Evolutionary conservation across 2,329 filamentous ascomycete species (phyloP).

Genomic region (Penicillium capsulatum): DNA sequence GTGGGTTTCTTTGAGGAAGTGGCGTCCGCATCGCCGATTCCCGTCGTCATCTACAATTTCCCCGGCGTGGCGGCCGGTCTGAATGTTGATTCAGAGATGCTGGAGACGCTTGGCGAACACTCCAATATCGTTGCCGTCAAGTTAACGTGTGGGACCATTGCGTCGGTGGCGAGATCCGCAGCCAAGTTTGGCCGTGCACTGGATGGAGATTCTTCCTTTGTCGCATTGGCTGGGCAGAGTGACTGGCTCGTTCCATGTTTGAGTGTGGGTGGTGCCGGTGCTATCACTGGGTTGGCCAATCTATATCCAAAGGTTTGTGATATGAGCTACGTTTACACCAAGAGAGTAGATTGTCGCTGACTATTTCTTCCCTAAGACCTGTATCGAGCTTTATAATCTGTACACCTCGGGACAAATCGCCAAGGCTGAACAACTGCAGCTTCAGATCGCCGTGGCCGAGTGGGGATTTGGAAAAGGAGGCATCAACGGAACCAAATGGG

Average conservation of each 20-base stretch:
- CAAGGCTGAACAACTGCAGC: conserved; percentile 50
- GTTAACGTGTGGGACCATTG: conserved; percentile 38
- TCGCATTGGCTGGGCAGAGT: conserved; percentile 42
- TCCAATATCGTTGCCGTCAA: conserved; percentile 38
- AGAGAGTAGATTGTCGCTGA: no score
- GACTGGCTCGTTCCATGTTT: conserved; percentile 54
- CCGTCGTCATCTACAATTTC: conserved; percentile 49
- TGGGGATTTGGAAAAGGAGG: conserved; percentile 56
- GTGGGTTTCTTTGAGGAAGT: conserved; percentile 61
- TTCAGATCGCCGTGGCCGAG: conserved; percentile 51
- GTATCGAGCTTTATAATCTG: conserved; percentile 49
- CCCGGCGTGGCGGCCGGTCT: conserved; percentile 43
- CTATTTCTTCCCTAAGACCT: no score
- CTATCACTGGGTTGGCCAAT: conserved; percentile 61
- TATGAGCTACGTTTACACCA: no score
- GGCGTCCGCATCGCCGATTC: conserved; percentile 51
- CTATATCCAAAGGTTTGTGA: conserved; percentile 50
- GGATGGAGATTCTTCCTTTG: conserved; percentile 27
- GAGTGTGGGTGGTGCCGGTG: conserved; percentile 56
- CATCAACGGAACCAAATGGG: conserved; percentile 60
- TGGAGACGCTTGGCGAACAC: conserved; percentile 30
- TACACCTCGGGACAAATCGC: conserved; percentile 46
- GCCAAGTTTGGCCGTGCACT: conserved; percentile 33
- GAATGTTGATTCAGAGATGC: conserved; percentile 42
- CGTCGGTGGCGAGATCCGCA: conserved; percentile 41